phyloP scores from a whole-genome alignment of 805 yeast genomes.

The Candida ficus region DNA sequence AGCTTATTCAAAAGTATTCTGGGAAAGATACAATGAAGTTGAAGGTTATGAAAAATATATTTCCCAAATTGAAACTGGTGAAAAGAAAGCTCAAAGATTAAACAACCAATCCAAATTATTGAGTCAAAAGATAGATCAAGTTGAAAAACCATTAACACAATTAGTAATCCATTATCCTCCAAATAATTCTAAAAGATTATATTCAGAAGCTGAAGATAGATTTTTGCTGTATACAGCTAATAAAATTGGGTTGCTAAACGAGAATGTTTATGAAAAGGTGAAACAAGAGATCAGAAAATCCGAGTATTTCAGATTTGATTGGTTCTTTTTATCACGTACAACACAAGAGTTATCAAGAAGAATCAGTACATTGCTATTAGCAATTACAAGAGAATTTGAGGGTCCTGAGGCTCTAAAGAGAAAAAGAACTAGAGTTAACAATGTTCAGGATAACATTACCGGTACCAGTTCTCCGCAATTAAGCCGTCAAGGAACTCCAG shows the following conservation, averaged over 20 bases:
- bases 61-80: slow-evolving; percentile 68
- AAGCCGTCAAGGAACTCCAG: slow-evolving; percentile 27
- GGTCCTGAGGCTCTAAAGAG: slow-evolving; percentile 53
- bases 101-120: slow-evolving; percentile 51
- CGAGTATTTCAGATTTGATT: slow-evolving; percentile 63
- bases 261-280: slow-evolving; percentile 55
- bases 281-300: slow-evolving; percentile 58
- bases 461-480: slow-evolving; percentile 15
- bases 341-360: slow-evolving; percentile 70
- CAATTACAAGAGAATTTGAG: slow-evolving; percentile 65
- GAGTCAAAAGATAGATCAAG: slow-evolving; percentile 45
- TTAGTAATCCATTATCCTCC: slow-evolving; percentile 70
- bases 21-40: slow-evolving; percentile 54
- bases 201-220: slow-evolving; percentile 65
- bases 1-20: slow-evolving; percentile 53
- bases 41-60: slow-evolving; percentile 71
- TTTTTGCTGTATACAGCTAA: slow-evolving; percentile 56
- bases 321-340: slow-evolving; percentile 68
- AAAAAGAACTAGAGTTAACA: slow-evolving; percentile 27
- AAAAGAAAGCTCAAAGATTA: slow-evolving; percentile 55
- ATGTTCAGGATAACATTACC: slow-evolving; percentile 3
- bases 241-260: slow-evolving; percentile 59
- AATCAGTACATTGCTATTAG: slow-evolving; percentile 58
- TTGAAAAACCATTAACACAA: slow-evolving; percentile 57
- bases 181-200: slow-evolving; percentile 73